Base-by-base conservation (phyloP, 2,329 filamentous ascomycete species). In the Uncinocarpus reesii region DNA sequence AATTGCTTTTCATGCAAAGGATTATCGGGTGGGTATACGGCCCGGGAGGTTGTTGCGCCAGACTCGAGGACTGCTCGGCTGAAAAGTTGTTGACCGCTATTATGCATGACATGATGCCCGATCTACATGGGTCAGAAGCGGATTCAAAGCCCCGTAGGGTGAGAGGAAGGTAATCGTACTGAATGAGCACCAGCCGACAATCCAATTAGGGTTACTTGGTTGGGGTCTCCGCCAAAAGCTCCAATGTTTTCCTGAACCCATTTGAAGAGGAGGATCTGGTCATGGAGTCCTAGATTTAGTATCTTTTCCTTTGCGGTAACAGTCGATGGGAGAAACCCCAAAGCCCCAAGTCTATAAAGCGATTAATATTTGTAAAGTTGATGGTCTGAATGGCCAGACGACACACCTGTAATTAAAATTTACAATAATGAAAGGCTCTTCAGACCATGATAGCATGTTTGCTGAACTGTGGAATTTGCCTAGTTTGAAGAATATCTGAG, bases 301-400 rank as follows among this genome's bases (percentile, higher is more conserved):
- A 76, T 55, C 0, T 77, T 80, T 44, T 73, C 73, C 28, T 71
- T 71, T 11, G 71, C 67, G 24, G 76, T 71, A 47, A 76, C 56
- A 7, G 62, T 62, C n/a, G 73, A 79, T 7, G 77, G 74, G 23
- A 86, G 63, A 63, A 90, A 87, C 0, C 85, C 85, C 58, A 86
- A 55, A 60, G 69, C 49, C 56, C 72, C 56, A 64, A 72, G 48
- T 42, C 54, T 56, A n/a, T n/a, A n/a, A n/a, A n/a, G n/a, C n/a
- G n/a, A n/a, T n/a, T n/a, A n/a, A n/a, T n/a, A n/a, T n/a, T n/a
- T n/a, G n/a, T n/a, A n/a, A n/a, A n/a, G n/a, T n/a, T n/a, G n/a
- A n/a, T n/a, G n/a, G n/a, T n/a, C n/a, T n/a, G n/a, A n/a, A n/a
- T n/a, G 11, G 6, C 10, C 16, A 10, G 18, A 8, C 11, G 23